A percentile compares a stretch with the other conserved stretches of the same genome.
These are phyloP conservation scores for Voacanga thouarsii DNA, from an alignment of 257 asterid species.

Conservation along the genomic window DNA sequence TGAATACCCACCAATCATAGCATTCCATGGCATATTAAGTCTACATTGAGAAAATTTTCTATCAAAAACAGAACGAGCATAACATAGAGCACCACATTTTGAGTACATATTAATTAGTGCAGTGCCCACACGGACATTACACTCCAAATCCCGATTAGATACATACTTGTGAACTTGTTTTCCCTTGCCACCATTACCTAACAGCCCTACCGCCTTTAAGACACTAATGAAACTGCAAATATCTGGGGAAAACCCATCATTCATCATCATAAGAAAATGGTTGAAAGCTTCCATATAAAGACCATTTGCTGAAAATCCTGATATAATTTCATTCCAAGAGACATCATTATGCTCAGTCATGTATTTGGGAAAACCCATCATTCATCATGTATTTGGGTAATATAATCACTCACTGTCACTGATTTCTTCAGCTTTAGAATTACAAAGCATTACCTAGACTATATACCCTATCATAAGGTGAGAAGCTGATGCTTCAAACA, in stretches of 20 bases:
- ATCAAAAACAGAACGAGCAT: conserved; percentile 41
- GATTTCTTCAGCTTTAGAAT: too few relatives aligned
- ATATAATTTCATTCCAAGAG: conserved; percentile 61
- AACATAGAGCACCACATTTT: conserved; percentile 38
- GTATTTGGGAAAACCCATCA: too few relatives aligned
- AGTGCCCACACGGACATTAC: conserved; percentile 42
- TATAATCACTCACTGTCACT: too few relatives aligned
- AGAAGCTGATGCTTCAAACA: too few relatives aligned
- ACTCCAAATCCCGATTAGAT: conserved; percentile 34
- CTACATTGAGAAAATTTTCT: conserved; percentile 25
- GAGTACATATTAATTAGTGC: conserved; percentile 53
- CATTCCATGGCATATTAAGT: conserved; percentile 55
- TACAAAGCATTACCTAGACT: too few relatives aligned
- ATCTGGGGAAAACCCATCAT: conserved; percentile 42
- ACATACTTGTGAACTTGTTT: conserved; percentile 37
- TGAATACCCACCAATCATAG: conserved; percentile 47
- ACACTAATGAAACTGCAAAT: conserved; percentile 41
- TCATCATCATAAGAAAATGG: conserved; percentile 39
- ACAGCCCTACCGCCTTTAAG: conserved; percentile 44
- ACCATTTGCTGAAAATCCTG: conserved; percentile 49
- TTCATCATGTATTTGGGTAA: too few relatives aligned
- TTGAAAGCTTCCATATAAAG: conserved; percentile 42
- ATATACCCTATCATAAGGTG: too few relatives aligned
- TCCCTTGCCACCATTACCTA: conserved; percentile 41
- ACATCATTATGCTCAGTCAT: conserved; percentile 42